Base-by-base conservation (phyloP, 1,284 basidiomycete genomes). In the Peniophora sp. region DNA sequence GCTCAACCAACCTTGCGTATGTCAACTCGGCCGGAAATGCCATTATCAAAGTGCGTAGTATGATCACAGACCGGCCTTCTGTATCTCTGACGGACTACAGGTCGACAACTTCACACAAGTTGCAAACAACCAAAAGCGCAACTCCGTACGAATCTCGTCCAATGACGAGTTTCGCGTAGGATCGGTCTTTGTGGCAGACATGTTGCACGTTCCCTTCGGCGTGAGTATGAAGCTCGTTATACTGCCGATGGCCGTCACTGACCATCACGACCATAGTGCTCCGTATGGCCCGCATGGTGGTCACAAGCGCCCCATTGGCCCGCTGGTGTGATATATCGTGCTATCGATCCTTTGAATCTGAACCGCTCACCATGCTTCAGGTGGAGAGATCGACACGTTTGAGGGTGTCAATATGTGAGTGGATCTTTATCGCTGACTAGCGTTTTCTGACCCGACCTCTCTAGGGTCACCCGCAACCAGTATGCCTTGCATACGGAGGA, bases 1-100 rank as follows among this genome's bases (percentile, higher is more conserved):
- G 66, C 41, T 68, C 74, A 24, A 64, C 39, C 39, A 67, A 75
- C 47, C 76, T 89, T 24, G 79, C 85, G 1, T 87, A 76, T 59
- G 74, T 87, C n/a, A 72, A 75, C 50, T 72, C 79, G 55, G 59
- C 77, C 0, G 70, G 74, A 3, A 83, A 81, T 52, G 85, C 85
- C 2, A 79, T 90, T 60, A 83, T 89, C 62, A 76, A 75, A 59
- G 83, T 88, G 12, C 85, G 88, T 65, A 85, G 87, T 60, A 75
- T 75, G 22, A 70, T 79, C 3, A 72, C 59, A 12, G 5, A 5
- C 5, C 27, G 6, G 27, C 27, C 27, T 6, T 12, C 27, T 5
- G 5, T 12, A 32, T 32, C 6, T 6, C 12, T 32, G 6, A 32
- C 6, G 6, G 12, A 32, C 6, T 32, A 6, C 27, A 32, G 27